Evolutionary conservation across 768 basidiomycete genomes (phyloP), one percentile per base, ranked within the genome.

Genomic region (Lactifluus volemus): DNA sequence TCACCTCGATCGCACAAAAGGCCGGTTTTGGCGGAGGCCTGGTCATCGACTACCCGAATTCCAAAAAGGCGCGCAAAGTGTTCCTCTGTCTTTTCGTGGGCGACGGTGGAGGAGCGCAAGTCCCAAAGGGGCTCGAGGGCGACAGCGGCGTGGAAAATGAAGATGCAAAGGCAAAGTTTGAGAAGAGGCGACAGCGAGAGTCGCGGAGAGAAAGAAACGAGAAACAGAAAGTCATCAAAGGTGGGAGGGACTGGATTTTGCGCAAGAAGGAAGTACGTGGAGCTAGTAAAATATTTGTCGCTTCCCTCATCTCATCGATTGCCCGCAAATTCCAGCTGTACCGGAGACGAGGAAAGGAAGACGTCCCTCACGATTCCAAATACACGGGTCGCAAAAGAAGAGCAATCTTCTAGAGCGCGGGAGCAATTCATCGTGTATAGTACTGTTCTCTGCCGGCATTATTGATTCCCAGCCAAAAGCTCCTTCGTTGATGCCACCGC

Each of bases 21-120:
- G 93, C 96, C 7, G 97, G 97, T 1, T 99, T 99, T 71, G 93
- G 94, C 4, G 97, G 97, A 55, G 97, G 97, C 62, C 74, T 99
- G 39, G 89, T 98, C 25, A 90, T 99, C 42, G 97, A 99, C 75
- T 99, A 93, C 71, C 95, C 96, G 1, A 97, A 98, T 74, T 95
- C 92, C 0, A 90, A 89, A 68, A 99, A 95, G 73, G 96, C 94
- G 21, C 84, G 82, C 69, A 99, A 98, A 74, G 88, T 98, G 59
- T 99, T 94, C 71, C 70, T 99, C 60, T 95, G 94, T 70, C 75
- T 99, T 58, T 91, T 91, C 71, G 91, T 97, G 4, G 97, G 96
- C 34, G 80, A 84, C 17, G 89, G 87, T 11, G 84, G 82, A 12
- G 70, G 68, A 30, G 80, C 81, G 68, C 81, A 88, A 65, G 69